Conservation (phyloP, 176 grass and related monocot genomes). For the Puccinellia tenuiflora region DNA sequence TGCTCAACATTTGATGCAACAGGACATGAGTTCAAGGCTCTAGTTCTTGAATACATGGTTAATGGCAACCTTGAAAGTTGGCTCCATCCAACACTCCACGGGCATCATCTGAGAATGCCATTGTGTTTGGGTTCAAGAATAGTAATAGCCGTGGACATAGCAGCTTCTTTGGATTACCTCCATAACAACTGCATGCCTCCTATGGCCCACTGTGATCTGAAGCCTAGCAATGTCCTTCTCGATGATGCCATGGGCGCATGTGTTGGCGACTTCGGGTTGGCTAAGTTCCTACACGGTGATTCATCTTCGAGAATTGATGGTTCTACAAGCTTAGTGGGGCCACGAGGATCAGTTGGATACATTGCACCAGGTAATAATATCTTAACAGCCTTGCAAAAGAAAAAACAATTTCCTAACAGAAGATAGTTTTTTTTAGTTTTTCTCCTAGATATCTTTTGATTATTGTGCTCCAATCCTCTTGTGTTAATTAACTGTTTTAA, state of each 20-base stretch:
- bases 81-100: neutral
- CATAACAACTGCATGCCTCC: conserved; percentile 18
- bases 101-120: neutral
- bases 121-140: neutral
- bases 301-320: neutral
- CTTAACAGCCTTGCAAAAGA: no score
- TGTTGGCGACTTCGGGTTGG: conserved; percentile 42
- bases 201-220: conserved; percentile 49
- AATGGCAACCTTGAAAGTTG: neutral
- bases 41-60: neutral
- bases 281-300: conserved; percentile 1
- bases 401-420: no score
- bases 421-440: neutral
- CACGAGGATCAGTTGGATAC: conserved; percentile 38
- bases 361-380: conserved; percentile 40
- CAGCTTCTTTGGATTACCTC: neutral
- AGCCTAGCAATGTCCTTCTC: conserved; percentile 43
- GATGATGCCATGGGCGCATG: conserved; percentile 34
- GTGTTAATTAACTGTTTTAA: no score
- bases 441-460: no score
- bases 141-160: neutral
- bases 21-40: conserved; percentile 1
- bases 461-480: no score
- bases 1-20: neutral
- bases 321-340: conserved; percentile 16